phyloP scores from a whole-genome alignment of 2,329 filamentous ascomycete species.

The Clonostachys rosea region DNA sequence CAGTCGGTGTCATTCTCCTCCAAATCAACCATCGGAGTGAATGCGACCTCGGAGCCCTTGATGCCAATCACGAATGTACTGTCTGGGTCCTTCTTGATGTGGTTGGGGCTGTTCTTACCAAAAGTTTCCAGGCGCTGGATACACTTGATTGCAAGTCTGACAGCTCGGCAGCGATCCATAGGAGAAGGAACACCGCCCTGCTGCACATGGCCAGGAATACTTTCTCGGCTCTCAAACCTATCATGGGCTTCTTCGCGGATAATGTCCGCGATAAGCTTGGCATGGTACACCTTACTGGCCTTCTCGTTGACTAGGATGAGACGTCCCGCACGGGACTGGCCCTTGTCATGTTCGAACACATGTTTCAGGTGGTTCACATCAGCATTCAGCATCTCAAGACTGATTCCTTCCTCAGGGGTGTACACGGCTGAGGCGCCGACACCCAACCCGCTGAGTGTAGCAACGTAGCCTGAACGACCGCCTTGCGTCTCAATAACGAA shows the following conservation, averaged over 20 bases:
- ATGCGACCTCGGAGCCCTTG: constrained; percentile 83
- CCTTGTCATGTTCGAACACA: constrained; percentile 79
- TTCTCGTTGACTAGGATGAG: constrained; percentile 97
- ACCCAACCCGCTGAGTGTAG: constrained; percentile 83
- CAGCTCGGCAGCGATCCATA: constrained; percentile 92
- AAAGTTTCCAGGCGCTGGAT: constrained; percentile 86
- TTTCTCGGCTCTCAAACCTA: constrained; percentile 87
- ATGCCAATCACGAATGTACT: constrained; percentile 86
- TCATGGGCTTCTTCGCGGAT: constrained; percentile 91
- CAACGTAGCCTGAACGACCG: constrained; percentile 89
- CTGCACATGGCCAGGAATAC: constrained; percentile 90
- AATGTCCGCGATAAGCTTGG: constrained; percentile 91
- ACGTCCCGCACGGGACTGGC: constrained; percentile 85
- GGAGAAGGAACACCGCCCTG: constrained; percentile 89
- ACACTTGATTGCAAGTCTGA: constrained; percentile 89
- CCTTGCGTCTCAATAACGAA: constrained; percentile 99
- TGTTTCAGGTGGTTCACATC: constrained; percentile 88
- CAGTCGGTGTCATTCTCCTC: constrained; percentile 89
- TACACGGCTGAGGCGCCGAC: constrained; percentile 93
- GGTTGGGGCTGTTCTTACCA: constrained; percentile 57
- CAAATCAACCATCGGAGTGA: constrained; percentile 73
- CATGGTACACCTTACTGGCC: constrained; percentile 83
- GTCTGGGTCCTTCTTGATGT: constrained; percentile 69
- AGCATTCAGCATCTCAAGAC: constrained; percentile 83
- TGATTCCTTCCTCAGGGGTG: constrained; percentile 94